These are phyloP conservation scores for Teunomyces tritomae DNA, from an alignment of 805 yeast genomes.

Conservation along the genomic window DNA sequence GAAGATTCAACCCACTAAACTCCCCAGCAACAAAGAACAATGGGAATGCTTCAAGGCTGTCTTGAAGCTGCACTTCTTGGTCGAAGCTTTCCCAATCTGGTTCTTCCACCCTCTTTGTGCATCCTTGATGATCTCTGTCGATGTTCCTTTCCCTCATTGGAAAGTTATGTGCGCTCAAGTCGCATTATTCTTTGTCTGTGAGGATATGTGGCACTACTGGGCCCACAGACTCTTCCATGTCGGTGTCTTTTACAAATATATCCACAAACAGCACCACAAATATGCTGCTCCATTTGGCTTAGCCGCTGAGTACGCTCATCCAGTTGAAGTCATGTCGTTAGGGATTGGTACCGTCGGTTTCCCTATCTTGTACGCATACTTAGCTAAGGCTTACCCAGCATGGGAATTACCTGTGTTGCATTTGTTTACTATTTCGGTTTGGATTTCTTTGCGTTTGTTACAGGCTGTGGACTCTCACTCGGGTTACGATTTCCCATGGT, in stretches of 20 bases:
- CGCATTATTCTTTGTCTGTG: conserved; percentile 49
- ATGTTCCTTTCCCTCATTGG: conserved; percentile 53
- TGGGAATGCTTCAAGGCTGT: conserved; percentile 64
- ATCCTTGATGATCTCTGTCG: conserved; percentile 45
- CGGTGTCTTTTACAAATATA: conserved; percentile 54
- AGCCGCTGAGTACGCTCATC: conserved; percentile 62
- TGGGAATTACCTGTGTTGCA: conserved; percentile 37
- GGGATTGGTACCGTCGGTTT: conserved; percentile 63
- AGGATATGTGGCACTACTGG: conserved; percentile 63
- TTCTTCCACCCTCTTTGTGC: conserved; percentile 57
- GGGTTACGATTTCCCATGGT: conserved; percentile 64
- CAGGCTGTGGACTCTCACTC: conserved; percentile 64
- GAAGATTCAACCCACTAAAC: conserved; percentile 53
- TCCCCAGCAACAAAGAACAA: conserved; percentile 55
- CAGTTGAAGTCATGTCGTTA: conserved; percentile 53
- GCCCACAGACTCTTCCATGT: conserved; percentile 55
- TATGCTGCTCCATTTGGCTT: conserved; percentile 64
- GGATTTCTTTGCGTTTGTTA: conserved; percentile 53
- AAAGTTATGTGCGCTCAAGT: conserved; percentile 43
- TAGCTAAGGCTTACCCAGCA: conserved; percentile 32
- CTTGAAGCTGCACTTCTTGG: conserved; percentile 52
- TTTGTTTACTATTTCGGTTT: conserved; percentile 50
- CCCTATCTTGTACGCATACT: conserved; percentile 52
- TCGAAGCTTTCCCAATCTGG: conserved; percentile 63
- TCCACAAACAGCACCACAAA: conserved; percentile 60